Conservation (phyloP, 225 moss, liverwort and hornwort species). For the Anthoceros angustus region DNA sequence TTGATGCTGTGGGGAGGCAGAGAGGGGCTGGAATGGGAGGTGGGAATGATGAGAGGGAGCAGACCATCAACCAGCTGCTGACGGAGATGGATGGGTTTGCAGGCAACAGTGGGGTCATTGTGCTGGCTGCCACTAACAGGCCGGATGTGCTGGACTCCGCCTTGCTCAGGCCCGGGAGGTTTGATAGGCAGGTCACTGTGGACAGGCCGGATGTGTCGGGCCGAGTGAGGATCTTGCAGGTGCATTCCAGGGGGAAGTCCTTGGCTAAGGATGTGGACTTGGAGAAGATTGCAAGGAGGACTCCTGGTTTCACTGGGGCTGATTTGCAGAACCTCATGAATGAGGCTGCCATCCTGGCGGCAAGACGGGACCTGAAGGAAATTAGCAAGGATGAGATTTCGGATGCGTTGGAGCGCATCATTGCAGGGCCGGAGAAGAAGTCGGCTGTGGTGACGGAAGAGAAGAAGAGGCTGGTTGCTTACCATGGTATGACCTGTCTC, state of each 20-base stretch:
- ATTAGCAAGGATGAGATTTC: slow-evolving; percentile 75
- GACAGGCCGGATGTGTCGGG: slow-evolving; percentile 39
- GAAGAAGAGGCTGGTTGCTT: slow-evolving; percentile 59
- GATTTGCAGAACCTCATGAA: slow-evolving; percentile 76
- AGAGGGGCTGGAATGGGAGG: slow-evolving; percentile 44
- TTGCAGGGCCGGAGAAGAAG: slow-evolving; percentile 77
- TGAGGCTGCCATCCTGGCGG: slow-evolving; percentile 58
- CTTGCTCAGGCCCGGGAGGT: slow-evolving; percentile 31
- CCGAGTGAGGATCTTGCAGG: slow-evolving; percentile 32
- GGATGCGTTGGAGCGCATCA: slow-evolving; percentile 55
- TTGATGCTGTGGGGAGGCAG: slow-evolving; percentile 41
- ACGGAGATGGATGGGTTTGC: slow-evolving; percentile 41
- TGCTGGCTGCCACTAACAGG: slow-evolving; percentile 33
- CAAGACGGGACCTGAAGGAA: slow-evolving; percentile 59
- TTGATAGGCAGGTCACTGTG: slow-evolving; percentile 36
- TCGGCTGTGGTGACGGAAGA: slow-evolving; percentile 65
- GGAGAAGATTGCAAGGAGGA: slow-evolving; percentile 60
- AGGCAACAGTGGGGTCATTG: slow-evolving; percentile 39
- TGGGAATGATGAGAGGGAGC: slow-evolving; percentile 42
- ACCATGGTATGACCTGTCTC: slow-evolving; percentile 26
- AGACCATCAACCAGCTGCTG: slow-evolving; percentile 36
- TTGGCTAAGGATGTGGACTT: slow-evolving; percentile 66
- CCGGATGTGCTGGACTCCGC: slow-evolving; percentile 39
- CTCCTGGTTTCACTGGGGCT: slow-evolving; percentile 75
- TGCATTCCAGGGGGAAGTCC: slow-evolving; percentile 54